phyloP scores from a whole-genome alignment of 345 rosid species.

The Durio zibethinus region DNA sequence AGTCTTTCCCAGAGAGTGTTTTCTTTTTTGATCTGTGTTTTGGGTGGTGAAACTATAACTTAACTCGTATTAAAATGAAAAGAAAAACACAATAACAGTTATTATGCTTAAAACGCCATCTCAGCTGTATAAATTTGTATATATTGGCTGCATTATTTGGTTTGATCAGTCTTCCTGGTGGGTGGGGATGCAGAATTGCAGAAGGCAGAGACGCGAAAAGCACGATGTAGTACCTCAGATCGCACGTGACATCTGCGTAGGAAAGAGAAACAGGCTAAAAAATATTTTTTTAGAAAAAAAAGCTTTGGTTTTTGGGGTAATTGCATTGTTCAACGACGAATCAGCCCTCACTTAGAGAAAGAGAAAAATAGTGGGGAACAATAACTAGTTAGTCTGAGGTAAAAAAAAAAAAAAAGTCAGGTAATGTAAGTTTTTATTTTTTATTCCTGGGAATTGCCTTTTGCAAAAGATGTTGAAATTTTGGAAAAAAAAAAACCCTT shows the following conservation, averaged over 20 bases:
- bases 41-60: slow-evolving; percentile 9
- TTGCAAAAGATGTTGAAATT: neutral
- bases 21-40: neutral
- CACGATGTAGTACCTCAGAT: slow-evolving; percentile 18
- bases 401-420: neutral
- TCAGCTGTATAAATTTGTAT: neutral
- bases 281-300: neutral
- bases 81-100: neutral
- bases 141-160: slow-evolving; percentile 23
- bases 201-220: slow-evolving; percentile 20
- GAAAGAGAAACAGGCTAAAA: neutral
- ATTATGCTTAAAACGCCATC: neutral
- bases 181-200: slow-evolving; percentile 18
- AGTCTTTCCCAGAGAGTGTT: neutral
- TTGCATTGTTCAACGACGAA: slow-evolving; percentile 4
- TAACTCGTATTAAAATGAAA: neutral
- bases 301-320: neutral
- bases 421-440: neutral
- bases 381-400: neutral
- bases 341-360: slow-evolving; percentile 4
- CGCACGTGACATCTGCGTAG: slow-evolving; percentile 20
- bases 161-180: neutral
- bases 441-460: neutral
- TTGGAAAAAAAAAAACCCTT: neutral
- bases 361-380: neutral